Evolutionary conservation across 1,284 basidiomycete species (phyloP), one percentile per base, ranked within the genome.

Genomic region (Schizophyllum commune): DNA sequence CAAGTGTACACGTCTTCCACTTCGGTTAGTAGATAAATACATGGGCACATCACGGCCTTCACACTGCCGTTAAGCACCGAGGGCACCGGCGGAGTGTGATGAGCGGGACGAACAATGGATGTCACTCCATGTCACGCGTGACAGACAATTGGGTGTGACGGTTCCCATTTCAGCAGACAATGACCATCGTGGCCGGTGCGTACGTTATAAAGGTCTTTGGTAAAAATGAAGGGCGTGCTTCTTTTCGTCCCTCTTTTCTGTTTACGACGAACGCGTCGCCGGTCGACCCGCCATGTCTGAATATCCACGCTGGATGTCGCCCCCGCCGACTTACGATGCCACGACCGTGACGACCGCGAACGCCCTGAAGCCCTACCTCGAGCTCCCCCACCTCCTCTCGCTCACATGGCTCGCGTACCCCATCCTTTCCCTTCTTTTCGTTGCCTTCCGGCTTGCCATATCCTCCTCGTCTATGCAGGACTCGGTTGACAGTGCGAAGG

Each of bases 321-420:
- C 80, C 52, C 81, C 83, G 52, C 80, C 84, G 60, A 74, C 74
- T 68, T 83, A 84, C 73, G 82, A 83, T 74, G 68, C 77, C 71
- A 79, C 76, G 56, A 66, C 70, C 61, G 68, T 74, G 51, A 81
- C 82, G 20, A 79, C 80, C 52, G 21, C 52, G 52, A 7, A 19
- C n/a, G 52, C 52, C 47, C 83, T 93, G 63, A 86, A 79, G 62
- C 92, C 94, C 7, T 96, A 93, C 72, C 86, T 97, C 51, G 83
- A 88, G 61, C 86, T 96, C 13, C 80, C 84, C 22, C 87, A 96
- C 65, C 81, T 94, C 52, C 83, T 96, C 55, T 89, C 91, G 22
- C 83, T 96, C 21, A 83, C 92, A 66, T 91, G 92, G 84, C 87
- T 92, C 32, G 89, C 89, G 21, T 91, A 89, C 69, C 89, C 90